Evolutionary conservation across 1,284 basidiomycete genomes (phyloP), one percentile per base, ranked within the genome.

Genomic region (Leccinum pachyderme): DNA sequence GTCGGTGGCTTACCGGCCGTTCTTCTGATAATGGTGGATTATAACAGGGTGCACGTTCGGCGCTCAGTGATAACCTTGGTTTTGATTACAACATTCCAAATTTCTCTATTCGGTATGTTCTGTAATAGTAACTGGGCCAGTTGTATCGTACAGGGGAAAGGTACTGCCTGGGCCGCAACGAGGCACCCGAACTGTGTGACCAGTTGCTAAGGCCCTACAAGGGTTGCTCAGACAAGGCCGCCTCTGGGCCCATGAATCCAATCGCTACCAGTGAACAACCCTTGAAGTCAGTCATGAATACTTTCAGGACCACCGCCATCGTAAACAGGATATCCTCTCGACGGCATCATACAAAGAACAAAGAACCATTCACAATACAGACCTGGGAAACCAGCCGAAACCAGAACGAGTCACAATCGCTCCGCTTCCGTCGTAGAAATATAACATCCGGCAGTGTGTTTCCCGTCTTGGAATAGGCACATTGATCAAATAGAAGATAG

Each of bases 381-480:
- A 18, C 18, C 18, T 18, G 18, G 18, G 18, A 18, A 18, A 18
- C 18, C 18, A 18, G 18, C 18, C 18, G 18, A 18, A 18, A 18
- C 18, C 18, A 18, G 18, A 18, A 18, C 18, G 18, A 18, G 18
- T 18, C 18, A 18, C 18, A 18, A 1, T 18, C 18, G 18, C 18
- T 18, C 18, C 18, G 18, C 18, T 18, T 18, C 18, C 18, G 18
- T 18, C 18, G 1, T 18, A 18, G 18, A 18, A 18, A 18, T 18
- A 18, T 18, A 18, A 18, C 1, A 18, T 18, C 18, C 18, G 18
- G 18, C 18, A 18, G 18, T 18, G 18, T 5, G 57, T 8, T 9
- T 63, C 63, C 4, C 65, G 65, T 63, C 51, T 65, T 53, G 5
- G 55, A 52, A 18, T 65, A 27, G 8, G 56, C 58, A 43, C 28